A percentile compares a stretch with the other conserved stretches of the same genome.
Conservation (phyloP, 305 asterid species). For the Fraxinus latifolia region DNA sequence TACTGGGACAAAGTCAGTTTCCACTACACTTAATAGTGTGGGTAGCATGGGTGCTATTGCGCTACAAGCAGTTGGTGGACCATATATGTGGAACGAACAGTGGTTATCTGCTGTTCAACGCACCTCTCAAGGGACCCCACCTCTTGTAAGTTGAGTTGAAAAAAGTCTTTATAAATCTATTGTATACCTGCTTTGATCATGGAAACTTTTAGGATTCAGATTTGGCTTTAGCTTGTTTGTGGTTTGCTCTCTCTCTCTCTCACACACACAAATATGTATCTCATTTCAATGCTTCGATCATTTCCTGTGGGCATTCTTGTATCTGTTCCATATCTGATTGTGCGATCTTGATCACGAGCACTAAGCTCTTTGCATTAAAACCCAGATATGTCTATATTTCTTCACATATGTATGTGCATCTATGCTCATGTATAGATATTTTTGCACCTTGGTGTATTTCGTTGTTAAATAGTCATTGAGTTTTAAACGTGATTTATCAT, state of each 20-base stretch:
- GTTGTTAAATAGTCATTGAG: neutral
- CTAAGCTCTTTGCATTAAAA: neutral
- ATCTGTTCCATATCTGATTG: neutral
- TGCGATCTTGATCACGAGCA: neutral
- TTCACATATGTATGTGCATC: neutral
- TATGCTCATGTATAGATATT: neutral
- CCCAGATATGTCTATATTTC: neutral
- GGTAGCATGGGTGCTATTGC: conserved; percentile 72
- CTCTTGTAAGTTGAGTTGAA: conserved; percentile 69
- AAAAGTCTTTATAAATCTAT: conserved; percentile 1
- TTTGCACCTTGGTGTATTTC: neutral
- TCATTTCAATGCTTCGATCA: neutral
- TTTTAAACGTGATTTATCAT: neutral
- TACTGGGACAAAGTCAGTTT: conserved; percentile 54
- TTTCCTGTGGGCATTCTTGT: neutral
- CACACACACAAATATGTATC: neutral
- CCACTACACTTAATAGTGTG: conserved; percentile 72
- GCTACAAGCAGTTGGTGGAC: conserved; percentile 93
- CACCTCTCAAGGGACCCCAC: conserved; percentile 99
- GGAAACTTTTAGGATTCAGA: neutral
- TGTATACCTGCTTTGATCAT: neutral
- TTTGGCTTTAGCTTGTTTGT: neutral
- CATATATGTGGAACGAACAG: conserved; percentile 85
- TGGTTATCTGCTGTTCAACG: conserved; percentile 96
- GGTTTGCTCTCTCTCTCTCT: neutral